These are phyloP conservation scores for Fusarium subtropicale DNA, from an alignment of 2,329 filamentous ascomycete species.

Conservation along the genomic window DNA sequence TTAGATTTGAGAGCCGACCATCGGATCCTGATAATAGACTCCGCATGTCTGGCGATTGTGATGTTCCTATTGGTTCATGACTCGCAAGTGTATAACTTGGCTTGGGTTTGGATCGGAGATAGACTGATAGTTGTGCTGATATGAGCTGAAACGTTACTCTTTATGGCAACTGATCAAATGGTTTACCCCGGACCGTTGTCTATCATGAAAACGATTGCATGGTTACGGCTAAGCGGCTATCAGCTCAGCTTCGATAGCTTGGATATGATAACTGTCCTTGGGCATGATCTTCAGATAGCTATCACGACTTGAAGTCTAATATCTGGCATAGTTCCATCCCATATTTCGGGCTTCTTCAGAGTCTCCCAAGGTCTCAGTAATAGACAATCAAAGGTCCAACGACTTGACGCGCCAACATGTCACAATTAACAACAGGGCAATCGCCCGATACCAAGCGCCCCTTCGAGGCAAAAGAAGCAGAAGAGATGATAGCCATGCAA, in stretches of 20 bases:
- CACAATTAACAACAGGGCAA: not conserved
- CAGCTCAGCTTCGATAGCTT: no score
- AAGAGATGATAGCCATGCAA: conserved; percentile 30
- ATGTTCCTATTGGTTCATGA: conserved; percentile 4
- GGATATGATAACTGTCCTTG: not conserved
- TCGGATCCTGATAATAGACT: conserved; percentile 6
- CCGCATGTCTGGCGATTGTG: not conserved
- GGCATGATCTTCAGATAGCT: not conserved
- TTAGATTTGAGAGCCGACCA: conserved; percentile 29
- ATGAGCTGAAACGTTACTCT: not conserved
- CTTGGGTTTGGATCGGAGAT: conserved; percentile 12
- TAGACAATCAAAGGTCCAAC: fast-evolving
- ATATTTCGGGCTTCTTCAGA: fast-evolving
- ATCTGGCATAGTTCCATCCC: not conserved
- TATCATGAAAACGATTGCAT: not conserved
- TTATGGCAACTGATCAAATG: not conserved
- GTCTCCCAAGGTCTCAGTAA: fast-evolving
- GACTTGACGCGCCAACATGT: not conserved
- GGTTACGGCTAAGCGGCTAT: not conserved
- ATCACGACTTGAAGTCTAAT: not conserved
- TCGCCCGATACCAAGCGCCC: not conserved
- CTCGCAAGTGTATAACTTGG: not conserved
- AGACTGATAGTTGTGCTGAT: not conserved
- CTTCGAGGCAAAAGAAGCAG: conserved; percentile 9
- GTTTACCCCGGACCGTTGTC: not conserved